Conservation (phyloP, 257 asterid species). For the Nyctanthes arbortristis region DNA sequence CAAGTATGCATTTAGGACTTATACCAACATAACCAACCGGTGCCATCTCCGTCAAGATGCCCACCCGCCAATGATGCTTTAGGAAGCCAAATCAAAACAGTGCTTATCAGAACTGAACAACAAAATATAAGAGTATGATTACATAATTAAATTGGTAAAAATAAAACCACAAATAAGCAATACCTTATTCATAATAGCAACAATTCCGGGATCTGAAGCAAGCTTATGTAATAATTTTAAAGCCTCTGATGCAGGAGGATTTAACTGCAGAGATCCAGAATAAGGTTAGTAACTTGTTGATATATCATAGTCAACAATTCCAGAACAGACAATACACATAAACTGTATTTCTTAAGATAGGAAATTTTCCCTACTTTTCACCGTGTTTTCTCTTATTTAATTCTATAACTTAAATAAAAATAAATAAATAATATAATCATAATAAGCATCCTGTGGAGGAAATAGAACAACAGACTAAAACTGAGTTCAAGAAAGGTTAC, state of each 20-base stretch:
- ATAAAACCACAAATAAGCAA: slow-evolving; percentile 5
- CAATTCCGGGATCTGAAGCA: slow-evolving; percentile 96
- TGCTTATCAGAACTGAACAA: slow-evolving; percentile 24
- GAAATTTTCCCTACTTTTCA: too few relatives aligned
- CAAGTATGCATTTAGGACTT: slow-evolving; percentile 85
- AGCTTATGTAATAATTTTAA: slow-evolving; percentile 83
- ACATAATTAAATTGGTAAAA: slow-evolving; percentile 13
- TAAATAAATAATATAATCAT: not conserved
- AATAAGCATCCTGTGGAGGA: not conserved
- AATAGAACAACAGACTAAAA: not conserved
- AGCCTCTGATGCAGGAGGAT: slow-evolving; percentile 84
- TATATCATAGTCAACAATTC: not conserved
- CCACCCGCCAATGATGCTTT: slow-evolving; percentile 95
- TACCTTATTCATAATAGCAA: slow-evolving; percentile 96
- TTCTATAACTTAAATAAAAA: not conserved
- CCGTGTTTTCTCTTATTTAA: not conserved
- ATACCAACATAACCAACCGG: slow-evolving; percentile 96
- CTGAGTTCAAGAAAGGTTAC: not conserved
- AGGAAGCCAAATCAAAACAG: slow-evolving; percentile 34
- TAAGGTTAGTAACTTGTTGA: slow-evolving; percentile 15
- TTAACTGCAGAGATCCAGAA: slow-evolving; percentile 53
- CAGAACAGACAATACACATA: not conserved
- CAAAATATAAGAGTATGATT: slow-evolving; percentile 4
- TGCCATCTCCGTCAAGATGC: slow-evolving; percentile 93
- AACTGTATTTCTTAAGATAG: not conserved